Conservation (phyloP, 495 filamentous ascomycete species). For the Neurospora tetraspora region DNA sequence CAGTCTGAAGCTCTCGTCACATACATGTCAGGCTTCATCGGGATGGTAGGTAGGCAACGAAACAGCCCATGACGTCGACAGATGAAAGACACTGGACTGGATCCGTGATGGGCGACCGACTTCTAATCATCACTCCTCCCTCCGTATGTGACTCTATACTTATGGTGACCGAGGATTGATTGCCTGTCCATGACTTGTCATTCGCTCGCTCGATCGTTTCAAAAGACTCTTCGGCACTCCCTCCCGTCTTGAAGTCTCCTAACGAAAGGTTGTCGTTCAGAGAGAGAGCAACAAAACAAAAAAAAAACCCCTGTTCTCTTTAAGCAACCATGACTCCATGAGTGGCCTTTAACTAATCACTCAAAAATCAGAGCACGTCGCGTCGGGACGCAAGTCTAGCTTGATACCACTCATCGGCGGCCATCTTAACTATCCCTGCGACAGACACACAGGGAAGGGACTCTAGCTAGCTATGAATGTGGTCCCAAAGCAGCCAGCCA, state of each 20-base stretch:
- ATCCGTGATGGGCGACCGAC: background rate
- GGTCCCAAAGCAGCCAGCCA: too few relatives aligned
- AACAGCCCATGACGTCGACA: background rate
- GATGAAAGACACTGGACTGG: background rate
- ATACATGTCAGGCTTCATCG: background rate
- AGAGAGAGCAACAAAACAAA: background rate
- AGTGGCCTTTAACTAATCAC: too few relatives aligned
- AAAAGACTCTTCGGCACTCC: background rate
- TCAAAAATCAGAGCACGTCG: background rate
- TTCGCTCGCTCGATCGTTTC: background rate
- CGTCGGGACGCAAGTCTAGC: background rate
- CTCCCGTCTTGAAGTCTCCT: background rate
- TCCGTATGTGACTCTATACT: background rate
- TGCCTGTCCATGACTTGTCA: background rate
- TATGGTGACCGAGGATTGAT: background rate
- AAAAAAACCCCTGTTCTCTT: too few relatives aligned
- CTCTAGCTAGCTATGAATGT: too few relatives aligned
- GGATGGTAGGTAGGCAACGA: background rate
- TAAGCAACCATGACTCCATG: too few relatives aligned
- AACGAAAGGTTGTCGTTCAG: background rate
- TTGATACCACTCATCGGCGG: background rate
- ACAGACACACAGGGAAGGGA: background rate
- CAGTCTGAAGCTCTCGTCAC: background rate
- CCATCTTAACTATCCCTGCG: background rate
- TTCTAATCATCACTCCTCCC: background rate